Conservation (phyloP, 352 stramenopile genomes). For the Phytopythium helicoides region DNA sequence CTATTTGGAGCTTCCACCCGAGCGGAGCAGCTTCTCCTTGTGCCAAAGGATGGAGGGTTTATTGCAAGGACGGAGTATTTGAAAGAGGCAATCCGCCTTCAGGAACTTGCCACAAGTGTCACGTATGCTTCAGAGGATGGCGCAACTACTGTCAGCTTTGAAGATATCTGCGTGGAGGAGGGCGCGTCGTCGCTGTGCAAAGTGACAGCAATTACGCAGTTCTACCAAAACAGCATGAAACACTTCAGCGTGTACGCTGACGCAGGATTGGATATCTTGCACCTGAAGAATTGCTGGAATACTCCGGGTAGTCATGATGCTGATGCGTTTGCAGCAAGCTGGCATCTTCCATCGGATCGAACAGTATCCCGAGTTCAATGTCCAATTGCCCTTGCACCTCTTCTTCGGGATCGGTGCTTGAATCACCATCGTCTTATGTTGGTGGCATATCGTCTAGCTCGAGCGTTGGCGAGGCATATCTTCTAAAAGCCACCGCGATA, state of each 20-base stretch:
- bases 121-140: slow-evolving; percentile 5
- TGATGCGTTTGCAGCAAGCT: slow-evolving; percentile 40
- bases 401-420: slow-evolving; percentile 54
- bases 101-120: slow-evolving; percentile 28
- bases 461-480: slow-evolving; percentile 19
- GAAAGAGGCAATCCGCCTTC: slow-evolving; percentile 43
- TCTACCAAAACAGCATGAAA: slow-evolving; percentile 60
- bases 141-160: slow-evolving; percentile 21
- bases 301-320: slow-evolving; percentile 29
- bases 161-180: slow-evolving; percentile 54
- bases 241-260: slow-evolving; percentile 59
- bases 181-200: slow-evolving; percentile 24
- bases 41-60: slow-evolving; percentile 41
- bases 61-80: slow-evolving; percentile 40
- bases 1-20: slow-evolving; percentile 60
- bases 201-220: slow-evolving; percentile 60
- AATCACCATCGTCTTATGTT: slow-evolving; percentile 53
- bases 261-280: slow-evolving; percentile 31
- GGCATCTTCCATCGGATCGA: slow-evolving; percentile 19
- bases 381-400: slow-evolving; percentile 63
- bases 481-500: slow-evolving; percentile 44
- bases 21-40: slow-evolving; percentile 50
- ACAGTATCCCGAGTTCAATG: slow-evolving; percentile 48
- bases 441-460: slow-evolving; percentile 30
- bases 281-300: slow-evolving; percentile 46